Conservation (phyloP, 148 eudicot species). For the Vaccinium myrtillus region DNA sequence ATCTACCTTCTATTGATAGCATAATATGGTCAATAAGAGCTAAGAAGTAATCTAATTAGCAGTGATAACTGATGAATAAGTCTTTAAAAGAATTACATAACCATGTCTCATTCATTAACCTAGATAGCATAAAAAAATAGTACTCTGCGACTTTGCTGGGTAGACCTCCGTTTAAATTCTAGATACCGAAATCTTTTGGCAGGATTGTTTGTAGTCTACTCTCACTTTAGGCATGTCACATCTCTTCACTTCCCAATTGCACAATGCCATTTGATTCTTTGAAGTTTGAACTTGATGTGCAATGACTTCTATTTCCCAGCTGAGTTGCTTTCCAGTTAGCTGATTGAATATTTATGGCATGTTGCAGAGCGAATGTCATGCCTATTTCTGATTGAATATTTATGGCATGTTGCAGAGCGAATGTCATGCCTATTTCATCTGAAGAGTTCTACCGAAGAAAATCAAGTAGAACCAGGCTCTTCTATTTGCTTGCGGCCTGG, state of each 20-base stretch:
- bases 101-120: not conserved
- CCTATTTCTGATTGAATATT: conserved; percentile 25
- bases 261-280: not conserved
- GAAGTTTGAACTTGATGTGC: not conserved
- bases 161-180: not conserved
- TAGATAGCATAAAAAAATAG: not conserved
- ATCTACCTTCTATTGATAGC: not conserved
- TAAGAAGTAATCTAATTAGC: not conserved
- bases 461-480: conserved; percentile 44
- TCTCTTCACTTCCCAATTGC: not conserved
- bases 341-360: not conserved
- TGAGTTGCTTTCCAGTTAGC: not conserved
- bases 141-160: not conserved
- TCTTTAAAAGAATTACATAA: not conserved
- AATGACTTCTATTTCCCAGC: not conserved
- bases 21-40: not conserved
- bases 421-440: conserved; percentile 53
- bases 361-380: conserved; percentile 57
- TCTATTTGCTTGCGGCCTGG: conserved; percentile 64
- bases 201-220: not conserved
- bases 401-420: conserved; percentile 38
- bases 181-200: not conserved
- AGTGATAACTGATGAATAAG: not conserved
- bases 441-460: conserved; percentile 63
- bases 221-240: not conserved